phyloP scores from a whole-genome alignment of 2,329 filamentous ascomycete species.

The Scytalidium lignicola region DNA sequence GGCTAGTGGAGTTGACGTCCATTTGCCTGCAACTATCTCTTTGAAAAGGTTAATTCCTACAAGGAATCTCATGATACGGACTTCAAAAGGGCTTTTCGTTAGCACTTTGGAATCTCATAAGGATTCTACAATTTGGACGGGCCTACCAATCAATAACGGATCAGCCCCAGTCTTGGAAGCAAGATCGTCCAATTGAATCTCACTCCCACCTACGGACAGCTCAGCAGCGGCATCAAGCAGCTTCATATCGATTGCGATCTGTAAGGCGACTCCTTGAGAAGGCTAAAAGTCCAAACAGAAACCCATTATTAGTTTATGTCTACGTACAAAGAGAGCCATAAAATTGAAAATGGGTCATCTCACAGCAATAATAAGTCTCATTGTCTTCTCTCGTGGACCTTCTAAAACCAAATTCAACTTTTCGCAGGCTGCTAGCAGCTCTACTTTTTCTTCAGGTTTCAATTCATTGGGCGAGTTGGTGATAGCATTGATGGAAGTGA shows the following conservation, averaged over 20 bases:
- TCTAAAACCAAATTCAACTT: slow-evolving; percentile 1
- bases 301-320: no score
- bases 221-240: slow-evolving; percentile 1
- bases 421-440: slow-evolving; percentile 1
- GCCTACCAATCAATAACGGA: slow-evolving; percentile 6
- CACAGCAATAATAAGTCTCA: background rate
- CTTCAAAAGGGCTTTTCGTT: background rate
- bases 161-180: slow-evolving; percentile 3
- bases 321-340: background rate
- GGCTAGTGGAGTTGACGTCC: slow-evolving; percentile 2
- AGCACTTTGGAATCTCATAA: background rate
- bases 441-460: background rate
- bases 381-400: slow-evolving; percentile 1
- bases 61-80: slow-evolving; percentile 10
- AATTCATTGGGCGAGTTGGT: background rate
- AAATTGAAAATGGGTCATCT: background rate
- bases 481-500: slow-evolving; percentile 1
- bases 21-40: slow-evolving; percentile 3
- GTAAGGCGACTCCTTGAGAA: background rate
- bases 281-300: slow-evolving; percentile 1
- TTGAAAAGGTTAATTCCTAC: slow-evolving; percentile 6
- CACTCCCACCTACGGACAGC: background rate
- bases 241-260: slow-evolving; percentile 8
- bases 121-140: background rate
- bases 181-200: slow-evolving; percentile 2